Evolutionary conservation across 108 stramenopile species (phyloP), one percentile per base, ranked within the genome.

Genomic region (Skeletonema marinoi): DNA sequence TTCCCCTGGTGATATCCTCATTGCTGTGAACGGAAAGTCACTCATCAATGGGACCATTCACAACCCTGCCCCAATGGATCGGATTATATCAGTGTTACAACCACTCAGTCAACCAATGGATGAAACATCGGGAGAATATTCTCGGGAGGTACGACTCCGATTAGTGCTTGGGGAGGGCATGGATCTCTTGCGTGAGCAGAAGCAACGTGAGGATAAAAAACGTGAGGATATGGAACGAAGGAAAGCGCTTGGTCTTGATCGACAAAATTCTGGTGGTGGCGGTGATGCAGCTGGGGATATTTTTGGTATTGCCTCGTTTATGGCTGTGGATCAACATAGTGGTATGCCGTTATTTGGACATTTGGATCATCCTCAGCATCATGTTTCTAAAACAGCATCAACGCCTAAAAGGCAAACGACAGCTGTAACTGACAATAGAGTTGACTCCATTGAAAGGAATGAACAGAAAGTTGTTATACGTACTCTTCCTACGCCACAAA

Each of bases 291-390:
- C 82, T 4, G 81, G 69, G 33, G 91, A 89, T 69, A 80, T 91
- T 39, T 89, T 93, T 74, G 72, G 74, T 9, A 60, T 84, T 56
- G 68, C 78, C 3, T 69, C 89, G 2, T 88, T 92, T 70, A 89
- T 92, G 71, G 90, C 88, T 74, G 92, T 93, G 2, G 94, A 95
- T 87, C 90, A 95, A 62, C 81, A 90, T 16, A 90, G 88, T 74
- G 92, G 92, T 13, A 69, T 80, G 66, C 89, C 89, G 5, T 54
- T 93, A 64, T 85, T 88, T 73, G 77, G 77, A 6, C 25, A 63
- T 38, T 32, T 73, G 35, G 46, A 73, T 29, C 31, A 68, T 42
- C 41, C 64, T 32, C 48, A 66, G 12, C 16, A 54, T 35, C 50
- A 72, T 25, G 64, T 77, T 11, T 31, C 78, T 1, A 64, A 51